phyloP scores from a whole-genome alignment of 1,139 yeast species.

The Suhomyces bribrorum region DNA sequence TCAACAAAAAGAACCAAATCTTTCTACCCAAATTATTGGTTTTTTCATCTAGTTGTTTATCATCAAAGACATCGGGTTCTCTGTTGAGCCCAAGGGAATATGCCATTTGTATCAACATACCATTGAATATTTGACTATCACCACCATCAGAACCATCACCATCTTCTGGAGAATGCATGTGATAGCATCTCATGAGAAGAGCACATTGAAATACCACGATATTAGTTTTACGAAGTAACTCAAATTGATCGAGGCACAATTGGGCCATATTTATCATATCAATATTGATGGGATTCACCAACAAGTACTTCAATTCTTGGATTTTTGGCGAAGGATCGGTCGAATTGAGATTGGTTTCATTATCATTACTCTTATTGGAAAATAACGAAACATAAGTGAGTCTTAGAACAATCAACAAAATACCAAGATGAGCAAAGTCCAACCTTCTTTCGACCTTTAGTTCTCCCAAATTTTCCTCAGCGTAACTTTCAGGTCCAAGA shows the following conservation, averaged over 20 bases:
- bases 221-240: conserved; percentile 47
- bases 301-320: conserved; percentile 42
- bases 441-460: conserved; percentile 37
- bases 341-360: conserved; percentile 27
- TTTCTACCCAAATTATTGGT: conserved; percentile 36
- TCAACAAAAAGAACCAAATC: conserved; percentile 33
- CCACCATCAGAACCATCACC: conserved; percentile 51
- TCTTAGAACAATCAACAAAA: conserved; percentile 42
- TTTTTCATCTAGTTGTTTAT: conserved; percentile 24
- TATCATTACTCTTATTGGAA: conserved; percentile 32
- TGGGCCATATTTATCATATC: conserved; percentile 51
- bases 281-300: conserved; percentile 49
- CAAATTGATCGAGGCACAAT: conserved; percentile 54
- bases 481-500: conserved; percentile 18
- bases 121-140: conserved; percentile 41
- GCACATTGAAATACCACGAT: conserved; percentile 53
- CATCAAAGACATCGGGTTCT: conserved; percentile 36
- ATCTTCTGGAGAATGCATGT: conserved; percentile 51
- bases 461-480: conserved; percentile 13
- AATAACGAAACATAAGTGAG: conserved; percentile 40
- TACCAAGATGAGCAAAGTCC: conserved; percentile 51
- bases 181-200: conserved; percentile 38
- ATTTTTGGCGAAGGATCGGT: conserved; percentile 25
- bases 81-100: conserved; percentile 48
- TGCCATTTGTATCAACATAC: conserved; percentile 44